These are phyloP conservation scores for Phlyctochytrium planicorne DNA, from an alignment of 192 early-diverging fungal species.

Conservation along the genomic window DNA sequence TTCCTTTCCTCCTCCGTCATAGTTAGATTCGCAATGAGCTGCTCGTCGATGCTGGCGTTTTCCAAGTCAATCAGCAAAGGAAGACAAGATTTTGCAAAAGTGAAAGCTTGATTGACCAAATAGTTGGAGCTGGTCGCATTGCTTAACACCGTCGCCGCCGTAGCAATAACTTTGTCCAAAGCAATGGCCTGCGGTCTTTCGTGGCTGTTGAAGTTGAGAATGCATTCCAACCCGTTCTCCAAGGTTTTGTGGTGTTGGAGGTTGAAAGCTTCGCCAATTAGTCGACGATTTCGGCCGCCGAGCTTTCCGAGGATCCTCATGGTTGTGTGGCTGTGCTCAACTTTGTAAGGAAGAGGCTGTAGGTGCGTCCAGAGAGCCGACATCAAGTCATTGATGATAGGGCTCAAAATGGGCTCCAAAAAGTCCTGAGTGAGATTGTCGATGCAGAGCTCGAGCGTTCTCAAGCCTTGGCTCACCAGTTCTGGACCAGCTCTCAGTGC, in stretches of 20 bases:
- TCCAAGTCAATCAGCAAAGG: constrained; percentile 67
- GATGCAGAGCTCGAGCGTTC: constrained; percentile 96
- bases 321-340: constrained; percentile 77
- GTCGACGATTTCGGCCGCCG: constrained; percentile 92
- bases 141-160: constrained; percentile 57
- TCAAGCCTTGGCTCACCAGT: constrained; percentile 90
- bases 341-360: constrained; percentile 81
- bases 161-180: constrained; percentile 56
- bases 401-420: constrained; percentile 92
- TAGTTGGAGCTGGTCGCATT: constrained; percentile 34
- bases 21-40: neutral
- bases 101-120: constrained; percentile 45
- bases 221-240: constrained; percentile 59
- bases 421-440: constrained; percentile 98
- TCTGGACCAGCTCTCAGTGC: constrained; percentile 90
- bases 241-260: constrained; percentile 41
- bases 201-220: constrained; percentile 57
- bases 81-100: constrained; percentile 66
- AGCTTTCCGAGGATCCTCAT: constrained; percentile 95
- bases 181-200: constrained; percentile 41
- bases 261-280: constrained; percentile 66
- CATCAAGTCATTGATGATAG: constrained; percentile 95
- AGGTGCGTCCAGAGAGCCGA: constrained; percentile 89
- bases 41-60: constrained; percentile 31
- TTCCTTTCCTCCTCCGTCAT: neutral